A percentile compares a stretch with the other conserved stretches of the same genome.
Conservation (phyloP, 148 eudicot species). For the Cornus florida region DNA sequence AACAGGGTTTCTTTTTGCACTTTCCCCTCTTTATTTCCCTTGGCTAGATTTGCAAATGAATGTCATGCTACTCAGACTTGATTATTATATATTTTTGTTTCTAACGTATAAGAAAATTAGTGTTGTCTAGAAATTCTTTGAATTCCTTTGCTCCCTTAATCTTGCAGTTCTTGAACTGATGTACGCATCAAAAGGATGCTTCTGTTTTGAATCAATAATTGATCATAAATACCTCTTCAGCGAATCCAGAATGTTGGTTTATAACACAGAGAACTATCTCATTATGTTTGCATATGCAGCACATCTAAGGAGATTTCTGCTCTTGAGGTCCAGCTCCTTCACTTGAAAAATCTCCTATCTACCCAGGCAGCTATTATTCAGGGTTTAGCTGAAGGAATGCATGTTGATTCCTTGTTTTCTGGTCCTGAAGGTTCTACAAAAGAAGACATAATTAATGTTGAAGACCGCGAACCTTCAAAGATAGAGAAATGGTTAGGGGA, state of each 20-base stretch:
- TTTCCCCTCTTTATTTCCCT: no score
- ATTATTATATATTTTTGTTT: background rate
- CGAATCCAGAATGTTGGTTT: background rate
- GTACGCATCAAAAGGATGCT: background rate
- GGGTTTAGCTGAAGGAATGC: slow-evolving; percentile 71
- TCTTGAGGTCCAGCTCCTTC: slow-evolving; percentile 83
- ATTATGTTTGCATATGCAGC: slow-evolving; percentile 39
- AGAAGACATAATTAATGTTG: slow-evolving; percentile 27
- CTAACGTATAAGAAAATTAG: background rate
- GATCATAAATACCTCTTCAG: slow-evolving; percentile 7
- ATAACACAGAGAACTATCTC: slow-evolving; percentile 7
- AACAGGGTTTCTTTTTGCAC: no score
- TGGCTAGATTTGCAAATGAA: no score
- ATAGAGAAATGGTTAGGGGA: slow-evolving; percentile 64
- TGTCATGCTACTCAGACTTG: background rate
- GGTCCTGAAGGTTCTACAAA: slow-evolving; percentile 41
- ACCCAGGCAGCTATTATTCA: slow-evolving; percentile 73
- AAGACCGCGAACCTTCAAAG: slow-evolving; percentile 47
- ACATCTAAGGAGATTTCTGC: slow-evolving; percentile 91
- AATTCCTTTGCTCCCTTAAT: background rate
- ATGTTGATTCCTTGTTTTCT: slow-evolving; percentile 47
- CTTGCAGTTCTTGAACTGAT: background rate
- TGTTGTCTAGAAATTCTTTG: background rate
- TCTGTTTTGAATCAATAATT: background rate
- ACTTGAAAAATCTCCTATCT: slow-evolving; percentile 69